Base-by-base conservation (phyloP, 208 protist species). In the Endotrypanum monterogeii region DNA sequence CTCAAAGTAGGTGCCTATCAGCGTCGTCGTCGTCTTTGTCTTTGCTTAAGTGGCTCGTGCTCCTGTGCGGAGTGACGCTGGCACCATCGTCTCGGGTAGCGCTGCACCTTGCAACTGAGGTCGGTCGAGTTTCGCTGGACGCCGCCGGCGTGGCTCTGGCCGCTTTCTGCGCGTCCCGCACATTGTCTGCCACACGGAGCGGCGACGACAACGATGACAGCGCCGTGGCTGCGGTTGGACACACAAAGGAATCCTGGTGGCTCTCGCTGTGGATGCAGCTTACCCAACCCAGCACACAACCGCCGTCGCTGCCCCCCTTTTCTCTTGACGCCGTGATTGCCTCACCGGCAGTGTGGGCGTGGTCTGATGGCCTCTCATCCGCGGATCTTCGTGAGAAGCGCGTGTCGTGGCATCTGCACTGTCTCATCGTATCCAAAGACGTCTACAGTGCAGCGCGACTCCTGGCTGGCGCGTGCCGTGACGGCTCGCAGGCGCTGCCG, bases 381-480 rank as follows among this genome's bases (percentile, higher is more conserved):
- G 57, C 65, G 4, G 35, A 30, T n/a, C 54, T 80, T 58, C 65
- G 56, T 5, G 70, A 81, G 32, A 67, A 39, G n/a, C 86, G 82
- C 41, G 63, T 85, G 3, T 86, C 83, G 54, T 80, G 83, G 79
- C 84, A 86, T 56, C 73, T 91, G 35, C 76, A 76, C 54, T 89
- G 83, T 60, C 73, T 91, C 28, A 35, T 91, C 14, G 37, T 61
- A 7, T 65, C 73, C 39, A 63, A 71, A 46, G 58, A 71, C 0
- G 37, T 54, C 39, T 35, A 62, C 32, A 41, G 74, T 52, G 82
- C 82, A 0, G 73, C 83, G 30, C 75, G 74, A 25, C 56, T 70
- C 28, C 57, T 87, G 30, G 6, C 46, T n/a, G 69, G 76, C 2
- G 30, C 55, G 11, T 74, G 79, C 54, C 54, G 61, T 0, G 68